A percentile compares a stretch with the other conserved stretches of the same genome.
These are phyloP conservation scores for Ogataea pignaliae DNA, from an alignment of 805 yeast genomes.

Conservation along the genomic window DNA sequence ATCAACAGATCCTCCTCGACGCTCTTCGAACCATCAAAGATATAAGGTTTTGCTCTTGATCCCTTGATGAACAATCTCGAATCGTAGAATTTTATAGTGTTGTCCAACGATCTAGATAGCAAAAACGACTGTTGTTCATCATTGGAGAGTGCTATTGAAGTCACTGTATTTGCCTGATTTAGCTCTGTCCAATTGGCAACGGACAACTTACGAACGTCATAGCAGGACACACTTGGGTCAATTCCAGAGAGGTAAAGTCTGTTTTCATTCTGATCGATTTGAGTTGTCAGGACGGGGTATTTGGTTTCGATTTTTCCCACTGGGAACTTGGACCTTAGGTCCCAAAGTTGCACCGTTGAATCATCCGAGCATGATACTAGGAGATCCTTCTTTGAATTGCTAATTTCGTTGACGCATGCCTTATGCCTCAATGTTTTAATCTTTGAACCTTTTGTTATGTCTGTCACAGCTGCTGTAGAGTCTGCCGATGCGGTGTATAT, in stretches of 20 bases:
- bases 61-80: conserved; percentile 36
- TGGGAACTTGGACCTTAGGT: conserved; percentile 47
- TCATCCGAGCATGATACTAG: conserved; percentile 62
- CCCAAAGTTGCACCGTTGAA: conserved; percentile 61
- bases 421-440: conserved; percentile 41
- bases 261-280: conserved; percentile 34
- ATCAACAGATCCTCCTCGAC: conserved; percentile 48
- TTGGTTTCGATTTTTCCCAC: conserved; percentile 30
- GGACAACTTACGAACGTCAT: conserved; percentile 47
- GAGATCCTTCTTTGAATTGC: conserved; percentile 25
- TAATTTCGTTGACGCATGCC: conserved; percentile 52
- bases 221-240: conserved; percentile 58
- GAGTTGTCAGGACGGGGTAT: conserved; percentile 57
- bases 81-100: conserved; percentile 53
- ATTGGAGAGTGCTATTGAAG: conserved; percentile 41
- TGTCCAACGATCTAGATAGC: conserved; percentile 52
- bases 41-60: conserved; percentile 39
- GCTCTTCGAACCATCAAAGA: conserved; percentile 55
- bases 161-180: conserved; percentile 46
- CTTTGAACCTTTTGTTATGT: conserved; percentile 50
- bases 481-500: conserved; percentile 59
- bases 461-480: conserved; percentile 57
- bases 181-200: conserved; percentile 42
- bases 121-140: conserved; percentile 38
- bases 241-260: conserved; percentile 59